A percentile compares a stretch with the other conserved stretches of the same genome.
phyloP scores from a whole-genome alignment of 208 protist species.

The Acanthamoeba triangularis region DNA sequence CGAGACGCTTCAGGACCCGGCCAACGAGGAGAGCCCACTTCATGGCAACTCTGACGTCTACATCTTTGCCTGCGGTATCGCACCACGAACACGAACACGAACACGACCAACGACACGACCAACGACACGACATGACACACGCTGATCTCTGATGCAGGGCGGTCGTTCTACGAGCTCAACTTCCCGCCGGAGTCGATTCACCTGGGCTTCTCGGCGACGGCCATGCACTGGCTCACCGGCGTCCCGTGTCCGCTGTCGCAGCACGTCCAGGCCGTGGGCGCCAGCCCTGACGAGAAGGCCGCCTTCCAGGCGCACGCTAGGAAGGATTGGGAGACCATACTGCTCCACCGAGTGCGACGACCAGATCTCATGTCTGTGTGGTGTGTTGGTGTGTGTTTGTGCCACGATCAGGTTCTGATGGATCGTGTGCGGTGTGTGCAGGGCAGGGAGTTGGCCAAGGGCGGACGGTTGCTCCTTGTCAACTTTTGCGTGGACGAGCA shows the following conservation, averaged over 20 bases:
- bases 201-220: conserved; percentile 40
- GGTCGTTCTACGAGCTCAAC: conserved; percentile 49
- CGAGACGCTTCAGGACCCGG: background rate
- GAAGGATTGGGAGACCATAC: conserved; percentile 43
- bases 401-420: background rate
- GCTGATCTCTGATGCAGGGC: background rate
- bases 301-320: background rate
- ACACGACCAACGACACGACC: background rate
- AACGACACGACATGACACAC: too few relatives aligned
- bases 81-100: background rate
- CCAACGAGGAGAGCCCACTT: conserved; percentile 12
- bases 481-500: conserved; percentile 40
- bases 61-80: conserved; percentile 36
- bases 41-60: background rate
- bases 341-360: background rate
- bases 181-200: conserved; percentile 15
- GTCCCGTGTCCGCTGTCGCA: background rate
- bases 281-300: background rate
- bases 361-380: too few relatives aligned
- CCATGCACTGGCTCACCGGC: conserved; percentile 37
- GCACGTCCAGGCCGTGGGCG: conserved; percentile 23
- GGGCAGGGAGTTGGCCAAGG: conserved; percentile 14
- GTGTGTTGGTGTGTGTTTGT: too few relatives aligned
- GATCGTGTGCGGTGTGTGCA: background rate
- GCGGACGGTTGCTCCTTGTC: background rate